phyloP scores from a whole-genome alignment of 495 filamentous ascomycete genomes.

The Penicillium riverlandense region DNA sequence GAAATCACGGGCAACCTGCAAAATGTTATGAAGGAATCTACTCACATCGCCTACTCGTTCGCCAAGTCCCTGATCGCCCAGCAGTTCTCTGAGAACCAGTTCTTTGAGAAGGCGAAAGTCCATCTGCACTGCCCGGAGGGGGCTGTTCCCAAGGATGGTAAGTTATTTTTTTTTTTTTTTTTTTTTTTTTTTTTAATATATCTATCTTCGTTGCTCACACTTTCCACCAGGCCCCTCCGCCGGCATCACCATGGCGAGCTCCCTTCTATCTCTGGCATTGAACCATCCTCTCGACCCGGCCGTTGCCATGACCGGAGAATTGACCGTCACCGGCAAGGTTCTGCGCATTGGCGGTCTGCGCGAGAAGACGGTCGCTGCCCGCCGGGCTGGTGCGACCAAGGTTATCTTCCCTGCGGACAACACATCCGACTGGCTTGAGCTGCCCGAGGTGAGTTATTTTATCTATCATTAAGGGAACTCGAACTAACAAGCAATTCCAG shows the following conservation, averaged over 20 bases:
- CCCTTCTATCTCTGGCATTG: slow-evolving; percentile 75
- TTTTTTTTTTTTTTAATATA: too few relatives aligned
- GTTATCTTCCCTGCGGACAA: slow-evolving; percentile 96
- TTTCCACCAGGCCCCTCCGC: slow-evolving; percentile 62
- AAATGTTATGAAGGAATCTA: slow-evolving; percentile 97
- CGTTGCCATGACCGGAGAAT: slow-evolving; percentile 96
- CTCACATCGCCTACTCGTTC: slow-evolving; percentile 90
- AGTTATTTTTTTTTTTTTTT: slow-evolving; percentile 10
- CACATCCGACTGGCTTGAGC: slow-evolving; percentile 91
- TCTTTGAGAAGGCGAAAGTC: slow-evolving; percentile 93
- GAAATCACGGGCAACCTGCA: slow-evolving; percentile 93
- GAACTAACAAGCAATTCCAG: slow-evolving; percentile 34
- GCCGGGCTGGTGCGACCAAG: slow-evolving; percentile 87
- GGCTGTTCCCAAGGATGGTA: slow-evolving; percentile 89
- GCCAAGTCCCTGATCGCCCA: slow-evolving; percentile 82
- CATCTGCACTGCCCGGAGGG: slow-evolving; percentile 98
- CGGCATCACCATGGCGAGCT: slow-evolving; percentile 95
- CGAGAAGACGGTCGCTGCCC: slow-evolving; percentile 98
- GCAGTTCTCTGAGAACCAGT: slow-evolving; percentile 79
- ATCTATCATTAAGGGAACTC: too few relatives aligned
- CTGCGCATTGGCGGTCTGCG: slow-evolving; percentile 90
- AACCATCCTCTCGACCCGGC: slow-evolving; percentile 72
- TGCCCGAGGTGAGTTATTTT: slow-evolving; percentile 69
- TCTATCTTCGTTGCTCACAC: slow-evolving; percentile 10
- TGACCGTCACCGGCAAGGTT: slow-evolving; percentile 97